Base-by-base conservation (phyloP, 768 basidiomycete genomes). In the Rhizopogon rudus region DNA sequence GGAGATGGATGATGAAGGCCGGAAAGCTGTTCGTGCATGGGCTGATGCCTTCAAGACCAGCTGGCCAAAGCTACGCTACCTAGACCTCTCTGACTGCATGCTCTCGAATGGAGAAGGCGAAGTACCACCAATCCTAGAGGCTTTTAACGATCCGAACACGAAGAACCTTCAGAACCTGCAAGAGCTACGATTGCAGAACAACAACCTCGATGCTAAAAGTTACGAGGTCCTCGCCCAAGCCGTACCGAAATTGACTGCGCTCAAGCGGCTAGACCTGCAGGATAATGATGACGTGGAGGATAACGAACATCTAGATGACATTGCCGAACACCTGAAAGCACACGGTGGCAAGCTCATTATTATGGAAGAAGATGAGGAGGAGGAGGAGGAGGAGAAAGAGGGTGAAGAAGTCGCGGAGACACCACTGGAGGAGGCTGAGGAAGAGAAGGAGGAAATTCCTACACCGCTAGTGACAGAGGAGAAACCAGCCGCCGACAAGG, bases 221-320 rank as follows among this genome's bases (percentile, higher is more conserved):
- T 86, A 92, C 56, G 73, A 77, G 29, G 66, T 91, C 5, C 76
- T 98, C 28, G 83, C 88, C 1, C 68, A 78, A 20, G 85, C 82
- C 1, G 82, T 98, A 53, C 74, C 75, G 20, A 73, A 84, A 41
- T 68, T 94, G 44, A 69, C 74, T 25, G 71, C 71, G 40, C 70
- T 99, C 43, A 84, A 73, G 72, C 75, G 69, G 52, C 70, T 98
- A 51, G 96, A 98, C 68, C 64, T 98, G 56, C 94, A 96, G 65
- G 93, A 91, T 74, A 98, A 95, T 62, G 94, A 95, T 12, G 78
- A 83, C 55, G 88, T 92, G 44, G 91, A 90, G 52, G 85, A 87
- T 29, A 84, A 84, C 46, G 87, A 84, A 58, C 71, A 79, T 60
- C 61, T 89, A 16, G 77, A 80, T 54, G 73, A 78, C 46, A 69